Evolutionary conservation across 2,329 filamentous ascomycete genomes (phyloP).

Genomic region (Zymoseptoria tritici): DNA sequence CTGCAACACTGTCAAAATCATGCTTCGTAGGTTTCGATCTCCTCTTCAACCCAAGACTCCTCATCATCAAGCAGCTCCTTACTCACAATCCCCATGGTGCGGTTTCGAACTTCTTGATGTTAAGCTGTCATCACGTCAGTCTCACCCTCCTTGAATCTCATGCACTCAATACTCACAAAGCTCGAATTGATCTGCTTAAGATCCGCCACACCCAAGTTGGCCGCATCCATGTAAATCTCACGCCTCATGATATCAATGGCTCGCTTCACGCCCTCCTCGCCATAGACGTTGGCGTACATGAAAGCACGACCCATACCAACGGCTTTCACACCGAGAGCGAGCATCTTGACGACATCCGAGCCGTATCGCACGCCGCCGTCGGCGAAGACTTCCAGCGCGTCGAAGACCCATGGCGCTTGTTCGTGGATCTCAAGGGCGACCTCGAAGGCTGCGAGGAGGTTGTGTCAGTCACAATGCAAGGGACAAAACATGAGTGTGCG

Average conservation of each 20-base stretch:
- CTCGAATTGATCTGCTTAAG: slow-evolving; percentile 11
- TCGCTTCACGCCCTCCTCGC: slow-evolving; percentile 52
- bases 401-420: slow-evolving; percentile 33
- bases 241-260: slow-evolving; percentile 43
- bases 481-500: neutral
- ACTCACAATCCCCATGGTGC: neutral
- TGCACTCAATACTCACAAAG: neutral
- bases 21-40: neutral
- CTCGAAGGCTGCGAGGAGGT: slow-evolving; percentile 50
- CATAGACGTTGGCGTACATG: slow-evolving; percentile 49
- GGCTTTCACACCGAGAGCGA: slow-evolving; percentile 35
- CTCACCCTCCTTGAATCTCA: neutral
- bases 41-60: neutral
- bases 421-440: slow-evolving; percentile 70
- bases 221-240: slow-evolving; percentile 35
- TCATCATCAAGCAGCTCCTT: neutral
- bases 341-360: slow-evolving; percentile 32
- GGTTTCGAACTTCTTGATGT: neutral
- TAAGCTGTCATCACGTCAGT: neutral
- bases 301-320: slow-evolving; percentile 44
- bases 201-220: slow-evolving; percentile 14
- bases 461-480: neutral
- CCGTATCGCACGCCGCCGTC: slow-evolving; percentile 36
- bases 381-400: slow-evolving; percentile 33
- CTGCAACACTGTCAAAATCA: neutral